Conservation (phyloP, 2,329 filamentous ascomycete genomes). For the Aspergillus floridensis region DNA sequence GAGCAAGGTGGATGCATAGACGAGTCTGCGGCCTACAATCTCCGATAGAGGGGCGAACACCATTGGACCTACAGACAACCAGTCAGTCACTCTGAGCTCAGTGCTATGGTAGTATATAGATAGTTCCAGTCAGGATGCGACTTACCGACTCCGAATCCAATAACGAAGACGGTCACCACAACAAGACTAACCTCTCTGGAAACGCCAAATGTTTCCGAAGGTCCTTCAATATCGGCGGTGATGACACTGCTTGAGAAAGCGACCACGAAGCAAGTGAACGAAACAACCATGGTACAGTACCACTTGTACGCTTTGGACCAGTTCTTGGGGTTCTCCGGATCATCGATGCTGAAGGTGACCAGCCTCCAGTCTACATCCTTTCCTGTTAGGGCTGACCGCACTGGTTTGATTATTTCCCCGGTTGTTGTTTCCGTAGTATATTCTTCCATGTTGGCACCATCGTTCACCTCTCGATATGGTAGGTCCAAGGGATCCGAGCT, state of each 20-base stretch:
- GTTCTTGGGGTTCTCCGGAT: constrained; percentile 80
- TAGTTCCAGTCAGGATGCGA: background rate
- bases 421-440: constrained; percentile 61
- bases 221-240: constrained; percentile 69
- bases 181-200: constrained; percentile 71
- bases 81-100: constrained; percentile 11
- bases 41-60: constrained; percentile 76
- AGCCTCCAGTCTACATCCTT: constrained; percentile 58
- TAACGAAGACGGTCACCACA: constrained; percentile 71
- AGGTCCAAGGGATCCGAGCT: constrained; percentile 53
- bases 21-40: constrained; percentile 66
- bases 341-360: constrained; percentile 68
- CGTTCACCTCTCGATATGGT: constrained; percentile 63
- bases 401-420: constrained; percentile 60
- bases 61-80: constrained; percentile 61
- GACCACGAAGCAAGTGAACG: constrained; percentile 71
- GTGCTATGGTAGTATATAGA: background rate
- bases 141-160: constrained; percentile 74
- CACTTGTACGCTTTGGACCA: constrained; percentile 77
- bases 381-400: constrained; percentile 55
- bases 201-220: constrained; percentile 62
- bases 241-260: constrained; percentile 71
- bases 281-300: constrained; percentile 83
- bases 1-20: constrained; percentile 68
- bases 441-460: constrained; percentile 62